Conservation (phyloP, 768 basidiomycete genomes). For the Rossbeevera mucosa region DNA sequence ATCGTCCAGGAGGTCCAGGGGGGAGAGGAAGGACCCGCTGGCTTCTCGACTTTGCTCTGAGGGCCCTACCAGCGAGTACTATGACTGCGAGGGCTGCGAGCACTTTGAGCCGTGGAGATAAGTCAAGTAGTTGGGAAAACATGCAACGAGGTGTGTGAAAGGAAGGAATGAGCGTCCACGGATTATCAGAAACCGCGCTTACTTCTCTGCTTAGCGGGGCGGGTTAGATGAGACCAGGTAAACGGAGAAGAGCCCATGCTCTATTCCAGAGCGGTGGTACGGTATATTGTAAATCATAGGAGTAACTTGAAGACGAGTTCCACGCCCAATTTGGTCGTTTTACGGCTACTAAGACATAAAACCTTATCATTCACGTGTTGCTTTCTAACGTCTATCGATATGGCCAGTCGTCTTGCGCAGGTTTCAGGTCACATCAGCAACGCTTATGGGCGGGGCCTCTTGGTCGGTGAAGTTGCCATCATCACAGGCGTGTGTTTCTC, state of each 20-base stretch:
- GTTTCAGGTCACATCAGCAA: slow-evolving; percentile 67
- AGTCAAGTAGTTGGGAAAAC: slow-evolving; percentile 5
- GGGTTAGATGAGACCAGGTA: slow-evolving; percentile 9
- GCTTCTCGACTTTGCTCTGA: slow-evolving; percentile 8
- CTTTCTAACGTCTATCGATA: neutral
- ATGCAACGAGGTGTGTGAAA: slow-evolving; percentile 1
- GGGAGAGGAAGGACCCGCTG: slow-evolving; percentile 23
- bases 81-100: slow-evolving; percentile 18
- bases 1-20: slow-evolving; percentile 31
- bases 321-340: neutral
- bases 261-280: too few species aligned
- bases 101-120: slow-evolving; percentile 11
- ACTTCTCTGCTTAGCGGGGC: neutral
- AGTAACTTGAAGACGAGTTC: too few species aligned
- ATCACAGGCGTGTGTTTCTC: slow-evolving; percentile 64
- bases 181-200: neutral
- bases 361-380: neutral
- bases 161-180: neutral
- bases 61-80: slow-evolving; percentile 7
- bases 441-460: slow-evolving; percentile 47
- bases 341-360: neutral
- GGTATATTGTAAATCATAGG: too few species aligned
- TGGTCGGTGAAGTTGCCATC: slow-evolving; percentile 77
- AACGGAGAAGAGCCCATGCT: neutral
- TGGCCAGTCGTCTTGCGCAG: slow-evolving; percentile 61